Percentiles rank a stretch among this genome's conserved stretches.
Evolutionary conservation across 305 asterid species (phyloP).

Genomic region (Rubia tinctorum): DNA sequence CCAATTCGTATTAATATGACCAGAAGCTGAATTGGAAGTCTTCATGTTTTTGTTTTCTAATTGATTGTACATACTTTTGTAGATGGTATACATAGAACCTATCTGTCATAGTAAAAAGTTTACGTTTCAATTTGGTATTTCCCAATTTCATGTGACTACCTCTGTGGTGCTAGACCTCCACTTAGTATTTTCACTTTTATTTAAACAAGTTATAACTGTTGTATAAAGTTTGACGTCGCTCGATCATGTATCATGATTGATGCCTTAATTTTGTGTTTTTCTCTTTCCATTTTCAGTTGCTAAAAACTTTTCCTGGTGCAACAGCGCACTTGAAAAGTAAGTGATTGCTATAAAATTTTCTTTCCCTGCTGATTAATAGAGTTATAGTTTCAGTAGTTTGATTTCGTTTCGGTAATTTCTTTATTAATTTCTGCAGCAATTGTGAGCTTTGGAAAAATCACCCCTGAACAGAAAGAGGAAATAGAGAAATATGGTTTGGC

Average conservation of each 20-base stretch:
- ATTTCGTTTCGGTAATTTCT: slow-evolving; percentile 14
- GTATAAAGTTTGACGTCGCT: neutral
- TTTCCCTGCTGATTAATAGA: slow-evolving; percentile 2
- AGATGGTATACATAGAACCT: neutral
- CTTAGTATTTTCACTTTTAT: neutral
- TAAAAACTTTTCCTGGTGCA: slow-evolving; percentile 59
- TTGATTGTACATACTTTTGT: neutral
- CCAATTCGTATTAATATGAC: neutral
- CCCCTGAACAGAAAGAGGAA: slow-evolving; percentile 32
- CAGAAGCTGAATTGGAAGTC: neutral
- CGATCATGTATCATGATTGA: neutral
- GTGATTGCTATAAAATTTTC: slow-evolving; percentile 15
- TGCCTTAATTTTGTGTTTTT: neutral
- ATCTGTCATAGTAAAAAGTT: neutral
- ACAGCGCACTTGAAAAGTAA: slow-evolving; percentile 61
- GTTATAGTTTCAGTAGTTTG: neutral
- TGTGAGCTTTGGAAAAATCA: slow-evolving; percentile 70
- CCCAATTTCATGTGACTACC: neutral
- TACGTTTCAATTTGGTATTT: neutral
- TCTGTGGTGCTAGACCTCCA: neutral
- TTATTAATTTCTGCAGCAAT: slow-evolving; percentile 38
- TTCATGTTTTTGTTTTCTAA: neutral
- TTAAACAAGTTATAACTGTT: neutral
- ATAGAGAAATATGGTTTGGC: slow-evolving; percentile 51
- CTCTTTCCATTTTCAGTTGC: slow-evolving; percentile 35